Evolutionary conservation across 495 filamentous ascomycete species (phyloP), one percentile per base, ranked within the genome.

Genomic region (Annulohypoxylon bovei): DNA sequence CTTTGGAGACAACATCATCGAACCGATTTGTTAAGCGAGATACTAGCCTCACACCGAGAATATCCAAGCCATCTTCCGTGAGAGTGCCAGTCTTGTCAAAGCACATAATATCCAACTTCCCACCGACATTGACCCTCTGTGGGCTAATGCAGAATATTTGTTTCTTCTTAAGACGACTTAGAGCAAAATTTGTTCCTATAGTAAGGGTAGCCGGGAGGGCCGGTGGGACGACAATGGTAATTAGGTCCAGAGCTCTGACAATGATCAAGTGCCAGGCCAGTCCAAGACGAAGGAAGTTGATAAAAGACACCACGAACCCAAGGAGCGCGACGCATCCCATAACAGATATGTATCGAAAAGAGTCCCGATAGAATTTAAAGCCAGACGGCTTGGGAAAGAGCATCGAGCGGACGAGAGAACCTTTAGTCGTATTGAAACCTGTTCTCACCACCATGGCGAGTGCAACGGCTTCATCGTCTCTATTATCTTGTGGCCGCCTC

Each of bases 31-130:
- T 80, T n/a, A 84, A 82, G 25, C 80, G 79, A 68, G 90, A 86
- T 28, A 93, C 92, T 6, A 92, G 88, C 40, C 92, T 88, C 12
- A 95, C 85, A 4, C 96, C 96, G 25, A 98, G 89, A 40, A 99
- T 92, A 81, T 99, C 96, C 49, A 99, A 83, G 0, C 96, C 96
- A 77, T 99, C 96, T 79, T 98, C 96, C 1, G 96, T 99, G 22
- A 99, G 83, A 12, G 96, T 99, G 18, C 96, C 96, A 2, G 96
- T 99, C 77, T 99, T 99, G 79, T 99, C 96, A 70, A 99, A 99
- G 80, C 95, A 98, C 73, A 99, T 88, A 30, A 98, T 85, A 79
- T 99, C 95, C 6, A 99, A 82, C 76, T 98, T 98, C 5, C 96
- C 96, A 14, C 92, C 95, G 25, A 99, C 92, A 73, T 98, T 98